Conservation (phyloP, 371 early-diverging fungal species). For the Syncephalis plumigaleata region DNA sequence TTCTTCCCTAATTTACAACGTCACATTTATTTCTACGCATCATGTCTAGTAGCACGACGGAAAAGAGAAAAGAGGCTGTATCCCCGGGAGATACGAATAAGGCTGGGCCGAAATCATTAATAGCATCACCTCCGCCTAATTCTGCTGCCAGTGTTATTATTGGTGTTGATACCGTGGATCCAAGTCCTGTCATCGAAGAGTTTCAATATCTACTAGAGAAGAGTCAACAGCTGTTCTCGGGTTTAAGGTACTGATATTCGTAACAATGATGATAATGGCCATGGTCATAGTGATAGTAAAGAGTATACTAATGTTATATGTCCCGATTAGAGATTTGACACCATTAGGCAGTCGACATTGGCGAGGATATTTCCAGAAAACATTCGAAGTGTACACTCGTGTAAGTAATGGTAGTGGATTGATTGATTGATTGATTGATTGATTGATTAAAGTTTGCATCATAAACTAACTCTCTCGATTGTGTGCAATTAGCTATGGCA, state of each 20-base stretch:
- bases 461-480: no score
- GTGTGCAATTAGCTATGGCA: conserved; percentile 57
- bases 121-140: no score
- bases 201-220: conserved; percentile 92
- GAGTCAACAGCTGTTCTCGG: conserved; percentile 90
- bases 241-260: conserved; percentile 44
- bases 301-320: neutral
- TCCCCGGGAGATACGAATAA: no score
- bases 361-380: conserved; percentile 84
- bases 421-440: neutral
- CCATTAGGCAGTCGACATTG: conserved; percentile 63
- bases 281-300: no score
- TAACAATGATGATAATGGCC: neutral
- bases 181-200: conserved; percentile 37
- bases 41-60: no score
- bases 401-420: conserved; percentile 12
- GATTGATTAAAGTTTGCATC: no score
- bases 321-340: conserved; percentile 36
- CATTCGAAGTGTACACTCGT: conserved; percentile 92
- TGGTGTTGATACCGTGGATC: no score
- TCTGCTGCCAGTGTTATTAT: no score
- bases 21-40: no score
- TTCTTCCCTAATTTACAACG: no score
- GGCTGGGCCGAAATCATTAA: no score
- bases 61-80: no score